A percentile compares a stretch with the other conserved stretches of the same genome.
phyloP scores from a whole-genome alignment of 805 yeast genomes.

The Suhomyces pyralidae region DNA sequence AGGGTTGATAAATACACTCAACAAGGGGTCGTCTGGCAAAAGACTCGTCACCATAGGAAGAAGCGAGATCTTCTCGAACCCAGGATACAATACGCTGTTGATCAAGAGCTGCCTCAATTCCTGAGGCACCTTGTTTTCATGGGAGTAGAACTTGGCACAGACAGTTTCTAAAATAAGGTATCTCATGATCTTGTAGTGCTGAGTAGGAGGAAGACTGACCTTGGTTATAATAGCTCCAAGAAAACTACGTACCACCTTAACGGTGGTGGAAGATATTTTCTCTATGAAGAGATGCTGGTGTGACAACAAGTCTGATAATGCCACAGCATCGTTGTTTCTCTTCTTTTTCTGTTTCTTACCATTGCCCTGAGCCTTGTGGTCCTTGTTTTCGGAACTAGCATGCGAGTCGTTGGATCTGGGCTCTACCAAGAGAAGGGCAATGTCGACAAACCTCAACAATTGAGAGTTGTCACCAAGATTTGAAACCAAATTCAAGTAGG shows the following conservation, averaged over 20 bases:
- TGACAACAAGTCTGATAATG: constrained; percentile 66
- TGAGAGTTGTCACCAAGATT: constrained; percentile 48
- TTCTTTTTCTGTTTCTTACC: constrained; percentile 28
- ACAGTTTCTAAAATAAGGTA: constrained; percentile 36
- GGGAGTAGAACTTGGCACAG: constrained; percentile 21
- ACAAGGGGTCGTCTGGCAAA: constrained; percentile 46
- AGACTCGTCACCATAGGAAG: constrained; percentile 66
- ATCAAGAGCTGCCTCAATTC: constrained; percentile 43
- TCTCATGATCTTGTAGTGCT: constrained; percentile 53
- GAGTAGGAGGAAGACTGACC: constrained; percentile 57
- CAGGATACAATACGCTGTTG: constrained; percentile 66
- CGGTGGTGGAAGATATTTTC: constrained; percentile 38
- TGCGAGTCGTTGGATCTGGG: constrained; percentile 24
- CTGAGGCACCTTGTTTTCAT: constrained; percentile 21
- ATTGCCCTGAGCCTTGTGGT: constrained; percentile 1
- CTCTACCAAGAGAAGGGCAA: constrained; percentile 44
- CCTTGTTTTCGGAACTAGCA: not conserved
- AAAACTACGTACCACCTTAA: constrained; percentile 40
- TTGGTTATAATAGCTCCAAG: constrained; percentile 47
- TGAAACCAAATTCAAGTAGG: constrained; percentile 29
- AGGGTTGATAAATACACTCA: constrained; percentile 69
- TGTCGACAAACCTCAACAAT: constrained; percentile 56
- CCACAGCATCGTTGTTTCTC: constrained; percentile 41
- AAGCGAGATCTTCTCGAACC: constrained; percentile 57
- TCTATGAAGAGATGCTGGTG: constrained; percentile 56